Evolutionary conservation across 208 protist species (phyloP), one percentile per base, ranked within the genome.

Genomic region (Crithidia mellificae): DNA sequence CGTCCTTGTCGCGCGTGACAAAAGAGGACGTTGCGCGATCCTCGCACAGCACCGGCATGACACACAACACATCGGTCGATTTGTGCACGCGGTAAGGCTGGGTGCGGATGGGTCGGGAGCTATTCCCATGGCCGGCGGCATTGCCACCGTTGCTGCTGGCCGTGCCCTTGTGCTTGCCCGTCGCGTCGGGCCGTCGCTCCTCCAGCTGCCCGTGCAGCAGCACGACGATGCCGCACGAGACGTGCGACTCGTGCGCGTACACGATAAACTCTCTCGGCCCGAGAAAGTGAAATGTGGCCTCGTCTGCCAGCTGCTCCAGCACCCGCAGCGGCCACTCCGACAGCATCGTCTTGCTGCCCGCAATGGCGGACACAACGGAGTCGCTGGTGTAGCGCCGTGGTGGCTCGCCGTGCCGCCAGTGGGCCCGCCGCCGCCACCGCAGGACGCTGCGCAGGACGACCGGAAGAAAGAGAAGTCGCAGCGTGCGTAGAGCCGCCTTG

Each of bases 141-240:
- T n/a, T 11, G 34, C 7, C 34, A 12, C 34, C 34, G 34, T 11
- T 11, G 5, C 7, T 38, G 7, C 24, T 24, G 5, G 12, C 17
- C 7, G 22, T 25, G 20, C 41, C 43, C 55, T 47, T 49, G 36
- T 63, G 47, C 46, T 62, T 63, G 32, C 39, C 47, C 6, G 36
- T 43, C 2, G 44, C 2, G 38, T 70, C 68, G 3, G 62, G 67
- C 25, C 76, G 76, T 47, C 55, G 63, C 67, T 91, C 85, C 25
- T 67, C 69, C n/a, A 92, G n/a, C 59, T 90, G 76, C 9, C 90
- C 90, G 69, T 91, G 63, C 30, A 96, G 82, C 50, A 96, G 58
- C 53, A 96, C 83, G 11, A 96, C 77, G 38, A 96, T 68, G 9
- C 90, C 90, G 51, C 63, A 80, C 36, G 87, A 93, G 24, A 92